phyloP scores from a whole-genome alignment of 1,284 basidiomycete genomes.

The Cryptococcus jaspeensis region DNA sequence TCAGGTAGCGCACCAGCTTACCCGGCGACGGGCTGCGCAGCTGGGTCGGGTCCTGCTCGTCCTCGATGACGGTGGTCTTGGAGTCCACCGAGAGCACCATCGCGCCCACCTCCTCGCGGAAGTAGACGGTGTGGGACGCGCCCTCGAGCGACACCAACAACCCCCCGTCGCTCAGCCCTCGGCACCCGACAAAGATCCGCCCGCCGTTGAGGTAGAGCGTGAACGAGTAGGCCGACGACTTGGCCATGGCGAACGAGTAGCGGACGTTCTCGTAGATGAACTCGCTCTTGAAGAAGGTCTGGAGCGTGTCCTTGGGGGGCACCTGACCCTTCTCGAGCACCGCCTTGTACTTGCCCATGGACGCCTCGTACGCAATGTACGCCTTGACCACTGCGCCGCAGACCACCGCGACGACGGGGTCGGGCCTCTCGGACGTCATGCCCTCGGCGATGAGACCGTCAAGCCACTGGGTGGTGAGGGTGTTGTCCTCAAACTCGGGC shows the following conservation, averaged over 20 bases:
- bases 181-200: constrained; percentile 81
- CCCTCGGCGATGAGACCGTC: constrained; percentile 92
- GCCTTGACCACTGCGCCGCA: constrained; percentile 98
- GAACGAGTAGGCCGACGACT: constrained; percentile 84
- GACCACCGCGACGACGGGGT: constrained; percentile 86
- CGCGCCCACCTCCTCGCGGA: constrained; percentile 96
- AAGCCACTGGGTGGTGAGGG: constrained; percentile 97
- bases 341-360: constrained; percentile 90
- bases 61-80: constrained; percentile 97
- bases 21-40: constrained; percentile 94
- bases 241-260: constrained; percentile 94
- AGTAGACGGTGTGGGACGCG: constrained; percentile 96
- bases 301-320: constrained; percentile 87
- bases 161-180: constrained; percentile 92
- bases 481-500: constrained; percentile 95
- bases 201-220: constrained; percentile 96
- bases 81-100: constrained; percentile 90
- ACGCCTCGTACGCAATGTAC: constrained; percentile 82
- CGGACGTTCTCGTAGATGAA: constrained; percentile 97
- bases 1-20: constrained; percentile 90
- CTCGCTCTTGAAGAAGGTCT: constrained; percentile 95
- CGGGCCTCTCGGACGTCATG: constrained; percentile 94
- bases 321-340: constrained; percentile 96
- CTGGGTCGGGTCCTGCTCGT: constrained; percentile 99
- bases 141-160: constrained; percentile 88